These are phyloP conservation scores for Sarocladium oryzae DNA, from an alignment of 2,329 filamentous ascomycete species.

Conservation along the genomic window DNA sequence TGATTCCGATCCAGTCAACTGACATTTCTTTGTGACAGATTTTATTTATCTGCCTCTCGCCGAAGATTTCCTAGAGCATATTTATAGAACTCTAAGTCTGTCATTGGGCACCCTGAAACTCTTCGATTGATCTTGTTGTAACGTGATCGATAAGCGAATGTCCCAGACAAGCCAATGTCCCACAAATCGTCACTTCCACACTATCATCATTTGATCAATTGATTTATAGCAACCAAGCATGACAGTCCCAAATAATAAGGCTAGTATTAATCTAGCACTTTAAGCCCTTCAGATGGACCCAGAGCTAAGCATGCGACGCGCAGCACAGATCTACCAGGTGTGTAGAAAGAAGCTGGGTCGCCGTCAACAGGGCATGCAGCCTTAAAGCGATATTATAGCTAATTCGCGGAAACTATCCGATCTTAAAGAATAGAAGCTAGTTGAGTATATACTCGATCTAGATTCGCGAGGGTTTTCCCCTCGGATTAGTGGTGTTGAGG, in stretches of 20 bases:
- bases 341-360: not conserved
- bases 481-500: constrained; percentile 10
- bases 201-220: not conserved
- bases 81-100: too few relatives aligned
- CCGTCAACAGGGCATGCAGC: not conserved
- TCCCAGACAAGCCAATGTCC: not conserved
- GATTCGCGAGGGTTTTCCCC: constrained; percentile 9
- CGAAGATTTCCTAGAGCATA: too few relatives aligned
- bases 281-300: constrained; percentile 5
- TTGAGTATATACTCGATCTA: constrained; percentile 12
- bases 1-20: too few relatives aligned
- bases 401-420: constrained; percentile 10
- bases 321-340: not conserved
- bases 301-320: not conserved
- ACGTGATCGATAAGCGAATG: not conserved
- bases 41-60: too few relatives aligned
- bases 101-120: too few relatives aligned
- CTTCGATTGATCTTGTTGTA: not conserved
- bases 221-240: constrained; percentile 2
- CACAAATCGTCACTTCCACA: not conserved
- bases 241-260: constrained; percentile 1
- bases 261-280: constrained; percentile 7
- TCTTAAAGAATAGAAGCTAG: constrained; percentile 11
- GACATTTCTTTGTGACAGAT: too few relatives aligned
- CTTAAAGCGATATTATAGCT: not conserved